Percentiles rank a stretch among this genome's conserved stretches.
Evolutionary conservation across 768 basidiomycete species (phyloP).

Genomic region (Leccinum subgranulosum): DNA sequence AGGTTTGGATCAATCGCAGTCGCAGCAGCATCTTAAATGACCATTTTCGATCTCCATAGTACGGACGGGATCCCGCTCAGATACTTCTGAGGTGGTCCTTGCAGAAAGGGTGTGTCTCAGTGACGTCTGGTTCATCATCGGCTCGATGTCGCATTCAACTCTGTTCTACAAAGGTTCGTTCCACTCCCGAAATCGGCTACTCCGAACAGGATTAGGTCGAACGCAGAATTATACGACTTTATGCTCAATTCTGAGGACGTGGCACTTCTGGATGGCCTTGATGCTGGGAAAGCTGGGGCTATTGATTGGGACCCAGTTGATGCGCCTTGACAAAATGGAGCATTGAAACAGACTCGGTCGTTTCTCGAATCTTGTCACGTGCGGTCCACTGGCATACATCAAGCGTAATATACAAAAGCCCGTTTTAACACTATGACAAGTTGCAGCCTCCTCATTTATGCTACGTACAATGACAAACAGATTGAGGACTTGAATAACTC

Average conservation of each 20-base stretch:
- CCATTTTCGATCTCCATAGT: constrained; percentile 32
- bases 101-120: constrained; percentile 66
- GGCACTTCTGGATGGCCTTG: constrained; percentile 59
- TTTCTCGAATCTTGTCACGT: no score
- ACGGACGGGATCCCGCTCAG: constrained; percentile 66
- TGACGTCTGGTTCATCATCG: not conserved
- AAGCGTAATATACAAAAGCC: no score
- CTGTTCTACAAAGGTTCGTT: constrained; percentile 51
- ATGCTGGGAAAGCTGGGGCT: constrained; percentile 69
- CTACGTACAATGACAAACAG: not conserved
- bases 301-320: constrained; percentile 85
- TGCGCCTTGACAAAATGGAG: constrained; percentile 20
- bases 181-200: constrained; percentile 82
- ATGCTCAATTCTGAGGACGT: constrained; percentile 66
- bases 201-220: constrained; percentile 66
- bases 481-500: not conserved
- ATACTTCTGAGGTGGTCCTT: constrained; percentile 88
- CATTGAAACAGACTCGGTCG: constrained; percentile 8
- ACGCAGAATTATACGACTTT: constrained; percentile 75
- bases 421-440: no score
- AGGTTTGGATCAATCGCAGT: constrained; percentile 39
- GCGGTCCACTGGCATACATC: no score
- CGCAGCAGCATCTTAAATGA: not conserved
- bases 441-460: not conserved
- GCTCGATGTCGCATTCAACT: not conserved